These are phyloP conservation scores for Rhexocercosporidium sp. DNA, from an alignment of 2,329 filamentous ascomycete genomes.

Conservation along the genomic window DNA sequence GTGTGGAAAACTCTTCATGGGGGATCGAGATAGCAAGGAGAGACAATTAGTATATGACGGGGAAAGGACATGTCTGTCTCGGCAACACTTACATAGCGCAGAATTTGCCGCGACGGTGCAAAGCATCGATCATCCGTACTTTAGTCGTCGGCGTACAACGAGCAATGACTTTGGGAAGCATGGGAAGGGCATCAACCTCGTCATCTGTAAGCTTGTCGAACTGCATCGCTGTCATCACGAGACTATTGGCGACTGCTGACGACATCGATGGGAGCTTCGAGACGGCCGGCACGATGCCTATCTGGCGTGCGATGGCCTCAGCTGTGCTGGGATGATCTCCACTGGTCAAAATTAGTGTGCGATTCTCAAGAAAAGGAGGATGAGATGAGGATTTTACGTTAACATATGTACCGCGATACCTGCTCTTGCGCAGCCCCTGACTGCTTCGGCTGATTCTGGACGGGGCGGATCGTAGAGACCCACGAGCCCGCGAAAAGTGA, in stretches of 20 bases:
- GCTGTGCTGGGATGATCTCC: constrained; percentile 83
- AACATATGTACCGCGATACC: constrained; percentile 80
- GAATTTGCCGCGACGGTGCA: constrained; percentile 77
- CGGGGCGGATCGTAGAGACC: constrained; percentile 64
- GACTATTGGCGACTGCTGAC: constrained; percentile 64
- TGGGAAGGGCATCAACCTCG: constrained; percentile 77
- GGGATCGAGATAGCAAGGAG: too few relatives aligned
- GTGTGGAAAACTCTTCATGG: too few relatives aligned
- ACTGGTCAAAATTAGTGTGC: too few relatives aligned
- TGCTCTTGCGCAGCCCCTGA: constrained; percentile 66
- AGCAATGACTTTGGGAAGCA: constrained; percentile 80
- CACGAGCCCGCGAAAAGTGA: constrained; percentile 73
- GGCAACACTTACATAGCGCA: constrained; percentile 48
- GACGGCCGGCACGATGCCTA: constrained; percentile 75
- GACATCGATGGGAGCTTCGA: constrained; percentile 57
- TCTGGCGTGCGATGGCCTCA: constrained; percentile 76
- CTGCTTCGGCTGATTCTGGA: constrained; percentile 60
- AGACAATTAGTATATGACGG: too few relatives aligned
- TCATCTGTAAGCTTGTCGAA: constrained; percentile 79
- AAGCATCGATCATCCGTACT: constrained; percentile 87
- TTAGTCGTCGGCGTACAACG: constrained; percentile 87
- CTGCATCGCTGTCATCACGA: constrained; percentile 77
- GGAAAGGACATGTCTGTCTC: too few relatives aligned
- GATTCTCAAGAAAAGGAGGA: too few relatives aligned
- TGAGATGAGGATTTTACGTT: constrained; percentile 49